Evolutionary conservation across 352 stramenopile genomes (phyloP), one percentile per base, ranked within the genome.

Genomic region (Pilasporangium apinafurcum): DNA sequence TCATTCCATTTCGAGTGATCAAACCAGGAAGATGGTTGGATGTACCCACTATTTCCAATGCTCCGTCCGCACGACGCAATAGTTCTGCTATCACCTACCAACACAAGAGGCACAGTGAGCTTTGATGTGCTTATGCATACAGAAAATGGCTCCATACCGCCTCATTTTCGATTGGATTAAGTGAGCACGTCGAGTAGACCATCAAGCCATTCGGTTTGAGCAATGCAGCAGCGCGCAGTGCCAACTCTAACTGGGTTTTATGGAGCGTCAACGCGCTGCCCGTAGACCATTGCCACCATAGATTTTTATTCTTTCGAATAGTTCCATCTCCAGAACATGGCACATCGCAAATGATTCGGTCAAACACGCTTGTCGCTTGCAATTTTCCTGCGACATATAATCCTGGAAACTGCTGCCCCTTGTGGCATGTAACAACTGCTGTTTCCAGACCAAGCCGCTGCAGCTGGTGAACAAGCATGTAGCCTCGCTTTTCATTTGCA

Each of bases 131-230:
- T n/a, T n/a, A n/a, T n/a, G n/a, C 18, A 13, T 22, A 16, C 26
- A 32, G 9, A 30, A 12, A 6, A 2, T 6, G 1, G 27, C 24
- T 2, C 42, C 48, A 16, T 6, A 77, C 70, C 1, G 97, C 96
- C 61, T 99, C 97, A 57, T 99, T 89, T 65, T 99, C 97, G 14
- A 99, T 78, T 1, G 97, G 96, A 65, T 98, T 99, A 39, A 99
- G 64, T 26, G 86, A 98, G 58, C 97, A 99, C 24, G 92, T 98
- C 12, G 85, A 97, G 51, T 98, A 98, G 14, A 97, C 92, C 84
- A 98, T 95, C 43, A 86, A 68, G 3, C 92, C 89, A 17, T 86
- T 82, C n/a, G 77, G 54, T 49, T 84, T 82, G 22, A 98, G 67
- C 16, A 98, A 53, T n/a, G 87, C 68, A 20, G 96, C 76, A 14